These are phyloP conservation scores for Hypericum androsaemum DNA, from an alignment of 345 rosid species.

Conservation along the genomic window DNA sequence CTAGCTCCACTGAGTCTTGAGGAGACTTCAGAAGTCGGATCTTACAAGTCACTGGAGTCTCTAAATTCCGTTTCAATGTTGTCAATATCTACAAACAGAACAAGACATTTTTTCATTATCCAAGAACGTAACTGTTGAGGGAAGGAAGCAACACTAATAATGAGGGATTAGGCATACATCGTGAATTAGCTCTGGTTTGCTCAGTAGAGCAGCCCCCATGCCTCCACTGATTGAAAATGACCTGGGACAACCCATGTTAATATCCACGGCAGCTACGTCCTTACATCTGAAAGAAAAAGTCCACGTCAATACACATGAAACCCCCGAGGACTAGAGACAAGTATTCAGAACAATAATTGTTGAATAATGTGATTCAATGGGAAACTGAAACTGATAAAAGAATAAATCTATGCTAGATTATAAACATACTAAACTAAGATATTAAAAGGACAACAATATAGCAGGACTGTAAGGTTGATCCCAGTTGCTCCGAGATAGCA, in stretches of 20 bases:
- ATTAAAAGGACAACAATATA: too few relatives aligned
- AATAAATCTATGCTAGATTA: too few relatives aligned
- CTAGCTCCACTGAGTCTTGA: conserved; percentile 79
- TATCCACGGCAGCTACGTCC: conserved; percentile 75
- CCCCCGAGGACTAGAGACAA: not conserved
- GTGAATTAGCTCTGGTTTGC: conserved; percentile 71
- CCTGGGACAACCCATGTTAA: conserved; percentile 96
- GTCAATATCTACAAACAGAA: conserved; percentile 48
- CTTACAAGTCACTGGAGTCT: conserved; percentile 79
- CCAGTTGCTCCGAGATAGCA: too few relatives aligned
- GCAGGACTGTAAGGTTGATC: too few relatives aligned
- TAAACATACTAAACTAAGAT: too few relatives aligned
- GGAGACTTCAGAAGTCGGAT: conserved; percentile 67
- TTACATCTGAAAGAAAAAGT: conserved; percentile 45
- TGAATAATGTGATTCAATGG: too few relatives aligned
- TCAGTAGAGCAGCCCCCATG: conserved; percentile 91
- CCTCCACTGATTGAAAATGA: conserved; percentile 91
- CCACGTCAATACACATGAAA: not conserved
- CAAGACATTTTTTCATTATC: conserved; percentile 3
- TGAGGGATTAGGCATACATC: conserved; percentile 43
- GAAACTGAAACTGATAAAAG: too few relatives aligned
- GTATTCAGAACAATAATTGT: too few relatives aligned
- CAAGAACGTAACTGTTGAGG: not conserved
- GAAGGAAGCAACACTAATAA: conserved; percentile 1
- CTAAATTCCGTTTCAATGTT: conserved; percentile 72